Base-by-base conservation (phyloP, 2,329 filamentous ascomycete genomes). In the Cadophora luteo-olivacea region DNA sequence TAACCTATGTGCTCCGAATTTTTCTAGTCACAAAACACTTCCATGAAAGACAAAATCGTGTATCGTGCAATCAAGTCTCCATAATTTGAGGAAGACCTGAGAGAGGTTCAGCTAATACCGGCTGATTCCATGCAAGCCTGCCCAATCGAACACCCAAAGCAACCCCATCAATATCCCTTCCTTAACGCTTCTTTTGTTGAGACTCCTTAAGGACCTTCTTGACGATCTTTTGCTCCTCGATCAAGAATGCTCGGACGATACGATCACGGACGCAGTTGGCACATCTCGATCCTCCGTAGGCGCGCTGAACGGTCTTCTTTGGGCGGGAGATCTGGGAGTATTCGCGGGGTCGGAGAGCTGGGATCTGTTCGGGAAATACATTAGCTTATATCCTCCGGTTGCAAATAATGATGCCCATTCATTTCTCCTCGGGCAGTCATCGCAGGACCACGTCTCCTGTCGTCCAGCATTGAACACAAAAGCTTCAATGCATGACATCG, bases 141-240 rank as follows among this genome's bases (percentile, higher is more conserved):
- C 73, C 77, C 75, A 74, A 71, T 73, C 70, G 65, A 76, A 77
- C 74, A 76, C 76, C 75, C 74, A 76, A 77, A 75, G 72, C 72
- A 78, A 75, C 72, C 74, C 69, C 66, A 72, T 69, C 74, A 70
- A 71, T 48, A 71, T 71, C 70, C 69, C 71, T 61, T 62, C 63
- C 70, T 74, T 78, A 78, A 75, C 72, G 75, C 72, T 77, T 78
- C 76, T 78, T 89, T 87, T 93, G 92, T 87, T 97, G 93, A 74
- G 88, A 89, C 89, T 98, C 95, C 92, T 97, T 97, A 83, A 98
- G 90, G 80, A 99, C 96, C 93, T 99, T 99, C 94, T 99, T 99
- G 85, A 99, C 96, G 80, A 99, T 98, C 93, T 99, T 99, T 89
- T 99, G 96, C 91, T 99, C 96, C 89, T 99, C 97, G 77, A 99